Evolutionary conservation across 164 flowering plant species (phyloP).

Genomic region (Vitis labrusca): DNA sequence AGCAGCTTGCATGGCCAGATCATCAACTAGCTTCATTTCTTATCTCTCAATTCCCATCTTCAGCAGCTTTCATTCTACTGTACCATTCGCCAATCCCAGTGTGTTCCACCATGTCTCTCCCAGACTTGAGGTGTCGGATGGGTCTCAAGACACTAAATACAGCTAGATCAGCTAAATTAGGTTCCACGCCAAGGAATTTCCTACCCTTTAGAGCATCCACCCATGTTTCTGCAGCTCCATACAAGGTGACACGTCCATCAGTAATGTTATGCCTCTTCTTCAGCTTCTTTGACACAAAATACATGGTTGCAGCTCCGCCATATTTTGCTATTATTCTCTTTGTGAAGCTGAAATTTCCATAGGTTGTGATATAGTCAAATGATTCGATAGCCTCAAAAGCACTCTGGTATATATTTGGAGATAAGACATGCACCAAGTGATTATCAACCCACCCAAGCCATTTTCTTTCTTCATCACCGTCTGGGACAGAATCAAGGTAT

Average conservation of each 20-base stretch:
- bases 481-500: slow-evolving; percentile 4
- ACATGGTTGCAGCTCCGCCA: slow-evolving; percentile 93
- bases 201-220: slow-evolving; percentile 78
- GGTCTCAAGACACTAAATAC: slow-evolving; percentile 93
- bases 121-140: slow-evolving; percentile 73
- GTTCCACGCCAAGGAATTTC: slow-evolving; percentile 68
- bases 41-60: too few relatives aligned
- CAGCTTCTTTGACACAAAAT: slow-evolving; percentile 83
- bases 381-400: slow-evolving; percentile 66
- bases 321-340: slow-evolving; percentile 77
- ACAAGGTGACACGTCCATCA: slow-evolving; percentile 78
- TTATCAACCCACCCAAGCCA: slow-evolving; percentile 92
- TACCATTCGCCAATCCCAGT: slow-evolving; percentile 90
- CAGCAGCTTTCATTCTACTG: slow-evolving; percentile 59
- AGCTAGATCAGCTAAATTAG: slow-evolving; percentile 87
- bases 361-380: slow-evolving; percentile 60
- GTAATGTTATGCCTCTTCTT: slow-evolving; percentile 85
- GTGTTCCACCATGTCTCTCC: slow-evolving; percentile 88
- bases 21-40: slow-evolving; percentile 65
- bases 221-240: slow-evolving; percentile 91
- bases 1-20: slow-evolving; percentile 99
- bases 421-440: slow-evolving; percentile 66
- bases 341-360: slow-evolving; percentile 78
- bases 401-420: slow-evolving; percentile 64
- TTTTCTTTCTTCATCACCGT: slow-evolving; percentile 49